Evolutionary conservation across 441 rosid genomes (phyloP), one percentile per base, ranked within the genome.

Genomic region (Erodium texanum): DNA sequence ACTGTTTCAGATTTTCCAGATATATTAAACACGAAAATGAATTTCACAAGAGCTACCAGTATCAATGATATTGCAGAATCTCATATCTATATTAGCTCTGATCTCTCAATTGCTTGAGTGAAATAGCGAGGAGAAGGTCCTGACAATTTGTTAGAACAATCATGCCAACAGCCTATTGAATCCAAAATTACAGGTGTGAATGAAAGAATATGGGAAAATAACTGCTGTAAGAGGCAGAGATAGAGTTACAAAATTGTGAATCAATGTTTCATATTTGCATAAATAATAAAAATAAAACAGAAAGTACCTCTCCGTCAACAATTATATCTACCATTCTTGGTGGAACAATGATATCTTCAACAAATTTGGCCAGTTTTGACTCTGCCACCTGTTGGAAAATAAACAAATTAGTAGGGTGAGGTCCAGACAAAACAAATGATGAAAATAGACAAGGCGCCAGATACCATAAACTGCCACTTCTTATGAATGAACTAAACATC

Each of bases 251-350:
- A 20, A 58, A 20, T 58, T 23, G 11, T 19, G 22, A 43, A 43
- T 43, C 50, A 43, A 43, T 43, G 50, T 43, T 43, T 48, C 29
- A 63, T 65, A 20, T 45, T 64, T 45, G 29, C 32, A 41, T 18
- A 69, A 71, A 18, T 54, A 66, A 68, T 0, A 29, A 29, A 29
- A 29, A 24, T 58, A 29, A 45, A 76, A 71, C 67, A 78, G 59
- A 80, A 27, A 71, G 68, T 89, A 95, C 99, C 99, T 95, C 99
- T 80, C 96, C 99, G 70, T 95, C 99, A 71, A 95, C 93, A 76
- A 95, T 85, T 66, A 95, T 80, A 80, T 95, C 98, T 9, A 95
- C 85, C 99, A 95, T 95, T 82, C 93, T 88, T 36, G 98, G 97
- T 71, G 98, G 98, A 56, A 92, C 86, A 68, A 95, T 89, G 71